Base-by-base conservation (phyloP, 495 filamentous ascomycete species). In the Recurvomyces mirabilis region DNA sequence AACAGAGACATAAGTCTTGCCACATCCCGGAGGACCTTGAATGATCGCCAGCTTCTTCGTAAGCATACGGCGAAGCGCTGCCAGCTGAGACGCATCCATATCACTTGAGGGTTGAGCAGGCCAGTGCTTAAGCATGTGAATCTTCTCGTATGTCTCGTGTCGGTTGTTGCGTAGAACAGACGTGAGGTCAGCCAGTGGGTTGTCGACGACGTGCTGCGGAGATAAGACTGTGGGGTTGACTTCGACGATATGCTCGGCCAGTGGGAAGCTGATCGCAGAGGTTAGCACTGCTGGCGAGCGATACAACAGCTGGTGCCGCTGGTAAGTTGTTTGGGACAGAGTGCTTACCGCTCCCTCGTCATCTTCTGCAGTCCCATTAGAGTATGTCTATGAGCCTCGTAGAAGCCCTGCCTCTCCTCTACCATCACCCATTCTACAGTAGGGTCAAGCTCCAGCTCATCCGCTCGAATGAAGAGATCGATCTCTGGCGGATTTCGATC, bases 11-110 rank as follows among this genome's bases (percentile, higher is more conserved):
- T 77, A 77, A 0, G 87, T 93, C 54, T 93, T 93, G 11, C 89
- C 89, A 1, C 88, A 94, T 0, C 89, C 89, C 3, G 89, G 89
- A 6, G 89, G 89, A 0, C 89, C 89, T 64, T 95, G 89, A 0
- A 94, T 65, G 28, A 98, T 81, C 2, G 85, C 73, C 0, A 98
- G 52, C 28, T 72, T 68, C 38, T 79, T 84, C 0, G 81, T 80
- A 6, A 94, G 56, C 6, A 93, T 86, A 0, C 77, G 67, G 20
- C 72, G 67, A 0, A 93, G 65, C 10, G 81, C 87, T 4, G 58
- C 56, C 34, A 77, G 68, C 57, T 94, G 87, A 0, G 80, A 81
- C 2, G 63, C 54, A 55, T 93, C 86, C 12, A 93, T 63, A 9
- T 65, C 64, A 17, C 68, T 74, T 11, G 67, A 42, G 4, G 65